Percentiles rank a stretch among this genome's conserved stretches.
Evolutionary conservation across 106 monocot species (phyloP).

Genomic region (Narthecium ossifragum): DNA sequence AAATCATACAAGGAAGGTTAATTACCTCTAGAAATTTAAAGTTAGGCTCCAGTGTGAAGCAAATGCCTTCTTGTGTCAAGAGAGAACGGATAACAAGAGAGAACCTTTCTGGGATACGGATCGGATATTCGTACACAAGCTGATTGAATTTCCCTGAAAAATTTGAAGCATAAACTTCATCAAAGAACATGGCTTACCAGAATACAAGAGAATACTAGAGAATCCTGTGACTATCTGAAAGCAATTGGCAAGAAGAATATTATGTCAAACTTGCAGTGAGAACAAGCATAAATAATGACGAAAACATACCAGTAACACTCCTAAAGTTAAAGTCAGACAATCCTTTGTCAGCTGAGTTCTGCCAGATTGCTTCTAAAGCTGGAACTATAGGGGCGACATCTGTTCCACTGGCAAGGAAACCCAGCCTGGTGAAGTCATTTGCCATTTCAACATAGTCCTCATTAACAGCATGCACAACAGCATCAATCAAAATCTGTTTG

Average conservation of each 20-base stretch:
- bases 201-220: too few species aligned
- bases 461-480: constrained; percentile 98
- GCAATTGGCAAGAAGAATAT: too few species aligned
- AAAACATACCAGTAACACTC: constrained; percentile 77
- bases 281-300: background rate
- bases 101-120: constrained; percentile 97
- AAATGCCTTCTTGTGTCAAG: constrained; percentile 97
- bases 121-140: constrained; percentile 95
- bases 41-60: constrained; percentile 86
- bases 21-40: constrained; percentile 99
- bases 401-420: constrained; percentile 94
- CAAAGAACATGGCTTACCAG: too few species aligned
- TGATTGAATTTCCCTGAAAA: constrained; percentile 96
- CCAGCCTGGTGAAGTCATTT: constrained; percentile 99
- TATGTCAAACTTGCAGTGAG: background rate
- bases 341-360: constrained; percentile 91
- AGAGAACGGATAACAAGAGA: constrained; percentile 98
- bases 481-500: constrained; percentile 97
- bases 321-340: constrained; percentile 93
- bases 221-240: too few species aligned
- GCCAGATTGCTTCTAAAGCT: constrained; percentile 97
- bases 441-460: constrained; percentile 99
- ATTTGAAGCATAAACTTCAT: background rate
- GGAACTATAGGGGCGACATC: constrained; percentile 94
- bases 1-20: too few species aligned